Conservation (phyloP, 352 stramenopile species). For the Globisporangium solare region DNA sequence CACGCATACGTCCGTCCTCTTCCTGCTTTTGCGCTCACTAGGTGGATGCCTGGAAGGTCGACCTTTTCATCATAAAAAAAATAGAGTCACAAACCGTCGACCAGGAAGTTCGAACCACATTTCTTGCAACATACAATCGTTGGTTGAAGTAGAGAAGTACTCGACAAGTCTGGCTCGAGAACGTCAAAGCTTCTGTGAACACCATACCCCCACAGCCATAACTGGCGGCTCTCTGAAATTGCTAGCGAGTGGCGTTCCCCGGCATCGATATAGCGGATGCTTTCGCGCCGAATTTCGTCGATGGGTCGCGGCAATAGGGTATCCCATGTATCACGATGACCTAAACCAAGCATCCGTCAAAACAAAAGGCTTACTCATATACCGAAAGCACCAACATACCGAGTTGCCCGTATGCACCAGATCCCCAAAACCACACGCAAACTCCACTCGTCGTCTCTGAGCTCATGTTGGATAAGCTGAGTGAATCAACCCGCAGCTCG, state of each 20-base stretch:
- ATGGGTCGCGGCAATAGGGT: slow-evolving; percentile 48
- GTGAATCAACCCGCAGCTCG: not conserved
- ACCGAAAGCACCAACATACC: slow-evolving; percentile 21
- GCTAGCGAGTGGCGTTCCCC: slow-evolving; percentile 67
- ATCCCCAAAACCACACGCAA: slow-evolving; percentile 74
- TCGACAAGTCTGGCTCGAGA: slow-evolving; percentile 32
- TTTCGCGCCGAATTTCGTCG: slow-evolving; percentile 57
- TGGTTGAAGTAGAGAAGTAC: slow-evolving; percentile 48
- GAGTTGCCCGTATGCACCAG: slow-evolving; percentile 57
- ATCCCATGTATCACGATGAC: slow-evolving; percentile 75
- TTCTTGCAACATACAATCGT: slow-evolving; percentile 27
- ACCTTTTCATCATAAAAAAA: slow-evolving; percentile 25
- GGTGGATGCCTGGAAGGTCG: slow-evolving; percentile 34
- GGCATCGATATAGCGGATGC: slow-evolving; percentile 54
- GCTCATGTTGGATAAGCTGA: not conserved
- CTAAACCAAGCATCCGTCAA: slow-evolving; percentile 15
- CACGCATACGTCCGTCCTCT: slow-evolving; percentile 71
- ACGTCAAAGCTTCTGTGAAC: slow-evolving; percentile 51
- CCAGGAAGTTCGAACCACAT: not conserved
- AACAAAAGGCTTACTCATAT: not conserved
- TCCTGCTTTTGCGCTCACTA: slow-evolving; percentile 53
- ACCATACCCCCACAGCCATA: slow-evolving; percentile 79
- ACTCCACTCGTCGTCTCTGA: slow-evolving; percentile 50
- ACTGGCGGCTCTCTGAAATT: slow-evolving; percentile 45
- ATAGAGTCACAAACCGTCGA: not conserved